A percentile compares a stretch with the other conserved stretches of the same genome.
These are phyloP conservation scores for Colletotrichum abscissum DNA, from an alignment of 2,329 filamentous ascomycete species.

Conservation along the genomic window DNA sequence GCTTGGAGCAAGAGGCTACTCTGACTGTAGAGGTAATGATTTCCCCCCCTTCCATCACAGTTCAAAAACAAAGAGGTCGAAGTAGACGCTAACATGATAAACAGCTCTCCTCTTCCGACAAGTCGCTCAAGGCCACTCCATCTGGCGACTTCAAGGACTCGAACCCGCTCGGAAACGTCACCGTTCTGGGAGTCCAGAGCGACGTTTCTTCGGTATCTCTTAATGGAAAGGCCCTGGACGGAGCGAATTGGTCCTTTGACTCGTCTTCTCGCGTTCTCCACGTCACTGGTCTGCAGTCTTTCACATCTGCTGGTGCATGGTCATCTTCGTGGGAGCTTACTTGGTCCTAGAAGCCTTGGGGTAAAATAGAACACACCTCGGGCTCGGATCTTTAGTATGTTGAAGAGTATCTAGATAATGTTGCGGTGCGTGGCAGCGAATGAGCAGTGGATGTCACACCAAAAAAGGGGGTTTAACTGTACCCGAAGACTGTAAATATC, in stretches of 20 bases:
- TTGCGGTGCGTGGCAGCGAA: too few relatives aligned
- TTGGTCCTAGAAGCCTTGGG: constrained; percentile 7
- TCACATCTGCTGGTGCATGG: constrained; percentile 22
- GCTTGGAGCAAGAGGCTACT: constrained; percentile 58
- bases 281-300: neutral
- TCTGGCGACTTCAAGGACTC: constrained; percentile 65
- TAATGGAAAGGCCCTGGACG: constrained; percentile 58
- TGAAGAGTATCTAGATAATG: too few relatives aligned
- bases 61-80: neutral
- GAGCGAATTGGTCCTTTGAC: constrained; percentile 31
- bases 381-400: too few relatives aligned
- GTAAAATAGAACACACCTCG: too few relatives aligned
- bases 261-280: constrained; percentile 4
- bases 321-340: constrained; percentile 3
- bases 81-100: neutral
- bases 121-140: constrained; percentile 58
- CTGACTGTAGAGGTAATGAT: constrained; percentile 60
- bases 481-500: too few relatives aligned
- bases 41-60: neutral
- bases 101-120: constrained; percentile 55
- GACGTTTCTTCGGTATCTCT: constrained; percentile 59
- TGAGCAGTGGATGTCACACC: too few relatives aligned
- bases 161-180: constrained; percentile 71
- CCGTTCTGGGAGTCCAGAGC: constrained; percentile 66
- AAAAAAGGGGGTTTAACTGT: too few relatives aligned